These are phyloP conservation scores for Ceratocystis cacaofunesta DNA, from an alignment of 2,329 filamentous ascomycete genomes.

Conservation along the genomic window DNA sequence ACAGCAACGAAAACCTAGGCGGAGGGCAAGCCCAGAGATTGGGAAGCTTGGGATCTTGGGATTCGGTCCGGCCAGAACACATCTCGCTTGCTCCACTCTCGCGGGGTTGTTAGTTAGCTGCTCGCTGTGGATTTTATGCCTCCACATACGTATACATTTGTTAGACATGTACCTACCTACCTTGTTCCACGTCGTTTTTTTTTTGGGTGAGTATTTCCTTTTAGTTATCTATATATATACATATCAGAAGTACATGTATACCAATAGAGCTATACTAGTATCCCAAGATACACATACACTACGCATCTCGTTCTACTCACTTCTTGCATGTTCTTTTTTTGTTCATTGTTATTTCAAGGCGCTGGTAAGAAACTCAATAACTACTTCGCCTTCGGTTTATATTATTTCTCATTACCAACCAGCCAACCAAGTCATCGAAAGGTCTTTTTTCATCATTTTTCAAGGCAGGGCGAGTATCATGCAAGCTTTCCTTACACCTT, in stretches of 20 bases:
- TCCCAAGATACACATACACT: not conserved
- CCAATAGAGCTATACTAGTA: not conserved
- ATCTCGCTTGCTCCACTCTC: too few species aligned
- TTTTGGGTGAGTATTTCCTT: not conserved
- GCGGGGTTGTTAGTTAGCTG: too few species aligned
- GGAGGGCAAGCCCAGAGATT: too few species aligned
- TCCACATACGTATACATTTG: too few species aligned
- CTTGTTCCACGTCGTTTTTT: not conserved
- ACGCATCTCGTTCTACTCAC: too few species aligned
- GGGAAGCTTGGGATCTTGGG: too few species aligned
- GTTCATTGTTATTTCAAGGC: not conserved
- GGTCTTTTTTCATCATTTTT: not conserved
- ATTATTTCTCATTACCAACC: not conserved
- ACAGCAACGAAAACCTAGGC: not conserved
- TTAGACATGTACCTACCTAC: too few species aligned
- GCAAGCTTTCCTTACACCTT: slow-evolving; percentile 58
- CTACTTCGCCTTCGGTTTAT: not conserved
- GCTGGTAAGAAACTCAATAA: not conserved
- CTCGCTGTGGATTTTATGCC: too few species aligned
- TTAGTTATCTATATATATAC: not conserved
- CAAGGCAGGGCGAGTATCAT: not conserved
- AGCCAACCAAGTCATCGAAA: not conserved
- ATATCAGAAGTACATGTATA: not conserved
- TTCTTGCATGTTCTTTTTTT: not conserved
- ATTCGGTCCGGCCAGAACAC: too few species aligned